A percentile compares a stretch with the other conserved stretches of the same genome.
Evolutionary conservation across 1,284 basidiomycete species (phyloP).

Genomic region (Polyporus tsugae): DNA sequence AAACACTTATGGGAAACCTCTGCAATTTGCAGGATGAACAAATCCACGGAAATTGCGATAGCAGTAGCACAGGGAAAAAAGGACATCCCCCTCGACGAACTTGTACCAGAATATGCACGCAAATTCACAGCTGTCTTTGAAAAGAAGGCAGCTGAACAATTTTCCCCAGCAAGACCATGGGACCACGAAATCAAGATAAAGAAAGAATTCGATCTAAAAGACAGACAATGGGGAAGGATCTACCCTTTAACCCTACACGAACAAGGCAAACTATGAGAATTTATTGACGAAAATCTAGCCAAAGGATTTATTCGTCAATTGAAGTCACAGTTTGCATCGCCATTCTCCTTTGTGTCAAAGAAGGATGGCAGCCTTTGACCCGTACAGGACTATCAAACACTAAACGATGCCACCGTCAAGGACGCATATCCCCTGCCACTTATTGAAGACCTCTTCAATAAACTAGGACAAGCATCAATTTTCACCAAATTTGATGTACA

Average conservation of each 20-base stretch:
- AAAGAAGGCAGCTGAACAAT: slow-evolving; percentile 12
- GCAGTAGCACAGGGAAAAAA: slow-evolving; percentile 1
- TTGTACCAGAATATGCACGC: neutral
- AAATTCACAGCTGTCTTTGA: slow-evolving; percentile 5
- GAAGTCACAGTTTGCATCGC: slow-evolving; percentile 35
- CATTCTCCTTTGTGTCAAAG: slow-evolving; percentile 48
- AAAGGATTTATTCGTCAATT: slow-evolving; percentile 27
- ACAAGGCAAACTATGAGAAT: neutral
- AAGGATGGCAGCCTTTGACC: slow-evolving; percentile 39
- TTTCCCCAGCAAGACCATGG: neutral
- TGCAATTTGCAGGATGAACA: neutral
- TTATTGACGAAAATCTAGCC: neutral
- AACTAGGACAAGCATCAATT: slow-evolving; percentile 7
- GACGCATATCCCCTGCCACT: slow-evolving; percentile 19
- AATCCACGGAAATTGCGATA: slow-evolving; percentile 4
- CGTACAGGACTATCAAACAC: slow-evolving; percentile 14
- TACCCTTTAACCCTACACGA: neutral
- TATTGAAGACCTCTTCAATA: slow-evolving; percentile 1
- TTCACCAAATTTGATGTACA: slow-evolving; percentile 15
- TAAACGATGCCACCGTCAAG: slow-evolving; percentile 47
- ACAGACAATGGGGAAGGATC: neutral
- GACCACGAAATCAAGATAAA: slow-evolving; percentile 1
- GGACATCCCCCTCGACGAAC: neutral
- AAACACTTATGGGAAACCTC: no score
- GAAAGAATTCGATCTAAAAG: neutral